Percentiles rank a stretch among this genome's conserved stretches.
Conservation (phyloP, 805 yeast species). For the Yarrowia sp. region DNA sequence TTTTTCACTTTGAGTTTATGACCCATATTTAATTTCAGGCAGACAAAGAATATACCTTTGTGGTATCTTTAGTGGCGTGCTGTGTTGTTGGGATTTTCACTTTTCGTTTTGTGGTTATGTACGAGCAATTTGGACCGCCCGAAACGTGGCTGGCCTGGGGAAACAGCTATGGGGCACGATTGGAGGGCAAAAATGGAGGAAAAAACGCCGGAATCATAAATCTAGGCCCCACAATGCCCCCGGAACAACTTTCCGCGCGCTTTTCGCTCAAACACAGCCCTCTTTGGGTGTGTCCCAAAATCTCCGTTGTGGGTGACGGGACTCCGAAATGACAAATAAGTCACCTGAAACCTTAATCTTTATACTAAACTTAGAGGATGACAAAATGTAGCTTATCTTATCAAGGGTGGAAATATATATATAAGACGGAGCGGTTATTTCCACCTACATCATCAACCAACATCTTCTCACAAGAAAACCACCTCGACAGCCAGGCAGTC, state of each 20-base stretch:
- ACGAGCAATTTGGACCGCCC: slow-evolving; percentile 25
- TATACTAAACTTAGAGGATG: slow-evolving; percentile 14
- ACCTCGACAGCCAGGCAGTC: not conserved
- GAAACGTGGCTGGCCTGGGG: slow-evolving; percentile 16
- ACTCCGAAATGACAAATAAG: slow-evolving; percentile 17
- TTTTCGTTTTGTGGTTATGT: slow-evolving; percentile 23
- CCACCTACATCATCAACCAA: not conserved
- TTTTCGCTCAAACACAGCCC: not conserved
- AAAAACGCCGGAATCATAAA: not conserved
- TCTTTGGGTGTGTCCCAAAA: not conserved
- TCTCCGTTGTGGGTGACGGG: not conserved
- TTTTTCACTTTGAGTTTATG: slow-evolving; percentile 8
- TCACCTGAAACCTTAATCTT: slow-evolving; percentile 11
- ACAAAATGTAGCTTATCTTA: slow-evolving; percentile 25
- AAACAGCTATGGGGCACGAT: too few relatives aligned
- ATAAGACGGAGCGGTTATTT: slow-evolving; percentile 5
- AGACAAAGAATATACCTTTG: slow-evolving; percentile 24
- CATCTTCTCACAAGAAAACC: not conserved
- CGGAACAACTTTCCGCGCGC: not conserved
- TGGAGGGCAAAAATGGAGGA: not conserved
- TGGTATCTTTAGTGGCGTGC: slow-evolving; percentile 26
- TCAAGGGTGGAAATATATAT: slow-evolving; percentile 22
- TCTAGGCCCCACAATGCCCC: not conserved
- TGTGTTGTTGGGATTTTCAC: slow-evolving; percentile 24
- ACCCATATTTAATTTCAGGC: slow-evolving; percentile 20